Conservation (phyloP, 1,284 basidiomycete species). For the Xerocomus nothofagi region DNA sequence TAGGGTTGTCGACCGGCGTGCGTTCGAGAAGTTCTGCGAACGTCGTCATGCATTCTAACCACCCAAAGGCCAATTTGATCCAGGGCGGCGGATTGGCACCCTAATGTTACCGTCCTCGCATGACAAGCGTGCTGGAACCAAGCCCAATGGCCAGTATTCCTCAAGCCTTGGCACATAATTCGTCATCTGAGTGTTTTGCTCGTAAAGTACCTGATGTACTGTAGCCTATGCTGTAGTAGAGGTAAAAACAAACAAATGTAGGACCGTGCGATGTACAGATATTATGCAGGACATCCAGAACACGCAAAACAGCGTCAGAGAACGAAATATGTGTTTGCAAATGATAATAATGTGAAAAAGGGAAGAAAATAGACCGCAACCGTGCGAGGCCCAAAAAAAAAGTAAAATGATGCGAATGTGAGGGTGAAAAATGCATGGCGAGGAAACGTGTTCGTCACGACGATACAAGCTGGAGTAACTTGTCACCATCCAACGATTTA, state of each 20-base stretch:
- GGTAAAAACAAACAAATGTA: conserved; percentile 24
- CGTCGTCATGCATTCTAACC: no score
- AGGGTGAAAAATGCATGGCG: conserved; percentile 21
- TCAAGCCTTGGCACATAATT: not conserved
- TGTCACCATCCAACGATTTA: conserved; percentile 59
- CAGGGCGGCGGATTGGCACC: no score
- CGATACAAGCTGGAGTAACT: conserved; percentile 58
- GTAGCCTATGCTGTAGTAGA: conserved; percentile 29
- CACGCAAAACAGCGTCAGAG: conserved; percentile 30
- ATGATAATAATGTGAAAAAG: conserved; percentile 15
- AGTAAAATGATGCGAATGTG: conserved; percentile 16
- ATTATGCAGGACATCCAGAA: conserved; percentile 35
- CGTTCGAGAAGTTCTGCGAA: no score
- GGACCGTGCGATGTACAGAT: conserved; percentile 31
- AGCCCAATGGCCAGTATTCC: no score
- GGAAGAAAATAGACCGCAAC: conserved; percentile 7
- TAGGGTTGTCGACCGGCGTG: no score
- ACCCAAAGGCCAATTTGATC: no score
- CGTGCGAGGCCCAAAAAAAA: conserved; percentile 10
- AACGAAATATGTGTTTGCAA: conserved; percentile 22
- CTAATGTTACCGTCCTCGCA: no score
- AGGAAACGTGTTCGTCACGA: conserved; percentile 34
- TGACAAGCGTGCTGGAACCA: no score
- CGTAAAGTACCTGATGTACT: conserved; percentile 24
- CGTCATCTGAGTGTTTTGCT: conserved; percentile 25